Evolutionary conservation across 164 flowering plant genomes (phyloP).

Genomic region (Pachysandra terminalis): DNA sequence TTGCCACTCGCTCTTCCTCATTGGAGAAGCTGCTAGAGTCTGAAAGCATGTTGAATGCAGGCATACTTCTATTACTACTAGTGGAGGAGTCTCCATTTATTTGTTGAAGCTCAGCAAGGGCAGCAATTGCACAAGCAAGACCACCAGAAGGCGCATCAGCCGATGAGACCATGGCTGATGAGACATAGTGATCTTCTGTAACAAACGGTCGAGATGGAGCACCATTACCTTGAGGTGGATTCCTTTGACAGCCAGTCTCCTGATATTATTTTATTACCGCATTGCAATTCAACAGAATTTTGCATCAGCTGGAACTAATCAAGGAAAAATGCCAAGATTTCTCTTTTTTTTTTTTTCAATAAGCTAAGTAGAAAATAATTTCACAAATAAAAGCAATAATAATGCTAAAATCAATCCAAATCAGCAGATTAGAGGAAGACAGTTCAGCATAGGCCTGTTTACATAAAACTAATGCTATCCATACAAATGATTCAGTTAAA

Average conservation of each 20-base stretch:
- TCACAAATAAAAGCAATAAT: neutral
- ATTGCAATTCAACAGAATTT: neutral
- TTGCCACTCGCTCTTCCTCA: slow-evolving; percentile 25
- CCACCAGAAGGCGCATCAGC: slow-evolving; percentile 73
- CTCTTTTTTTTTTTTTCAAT: neutral
- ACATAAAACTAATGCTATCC: neutral
- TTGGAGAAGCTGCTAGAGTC: slow-evolving; percentile 26
- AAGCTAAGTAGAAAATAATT: neutral
- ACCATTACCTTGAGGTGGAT: slow-evolving; percentile 22
- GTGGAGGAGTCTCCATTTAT: slow-evolving; percentile 38
- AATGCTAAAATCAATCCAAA: neutral
- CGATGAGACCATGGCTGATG: slow-evolving; percentile 26
- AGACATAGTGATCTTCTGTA: slow-evolving; percentile 23
- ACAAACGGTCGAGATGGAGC: slow-evolving; percentile 30
- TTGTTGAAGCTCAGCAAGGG: slow-evolving; percentile 86
- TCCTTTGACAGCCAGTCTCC: slow-evolving; percentile 51
- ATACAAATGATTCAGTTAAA: too few relatives aligned
- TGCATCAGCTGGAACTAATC: neutral
- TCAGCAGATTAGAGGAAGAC: neutral
- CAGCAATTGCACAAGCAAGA: slow-evolving; percentile 91
- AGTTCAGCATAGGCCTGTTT: neutral
- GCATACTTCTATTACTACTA: slow-evolving; percentile 16
- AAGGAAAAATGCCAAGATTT: neutral
- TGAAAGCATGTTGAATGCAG: slow-evolving; percentile 30
- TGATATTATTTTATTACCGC: slow-evolving; percentile 16